phyloP scores from a whole-genome alignment of 192 early-diverging fungal species.

The Paraglomus occultum region DNA sequence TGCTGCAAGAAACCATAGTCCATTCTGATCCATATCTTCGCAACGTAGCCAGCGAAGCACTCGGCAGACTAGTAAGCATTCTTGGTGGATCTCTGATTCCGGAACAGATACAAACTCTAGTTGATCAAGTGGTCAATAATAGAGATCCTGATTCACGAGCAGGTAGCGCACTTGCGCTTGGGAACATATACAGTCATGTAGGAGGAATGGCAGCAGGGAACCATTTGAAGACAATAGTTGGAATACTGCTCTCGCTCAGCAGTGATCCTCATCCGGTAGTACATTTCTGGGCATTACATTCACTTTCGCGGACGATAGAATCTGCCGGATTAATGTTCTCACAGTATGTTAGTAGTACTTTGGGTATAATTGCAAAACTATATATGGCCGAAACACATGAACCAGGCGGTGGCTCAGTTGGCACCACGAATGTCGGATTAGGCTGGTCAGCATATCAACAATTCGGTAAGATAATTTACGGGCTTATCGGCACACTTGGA shows the following conservation, averaged over 20 bases:
- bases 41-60: slow-evolving; percentile 72
- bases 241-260: slow-evolving; percentile 85
- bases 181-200: slow-evolving; percentile 82
- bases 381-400: slow-evolving; percentile 88
- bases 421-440: slow-evolving; percentile 59
- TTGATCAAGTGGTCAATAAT: slow-evolving; percentile 85
- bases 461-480: slow-evolving; percentile 87
- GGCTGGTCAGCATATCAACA: slow-evolving; percentile 65
- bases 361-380: slow-evolving; percentile 85
- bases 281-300: slow-evolving; percentile 88
- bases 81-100: slow-evolving; percentile 66
- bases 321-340: slow-evolving; percentile 92
- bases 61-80: slow-evolving; percentile 76
- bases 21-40: slow-evolving; percentile 71
- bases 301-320: slow-evolving; percentile 80
- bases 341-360: slow-evolving; percentile 82
- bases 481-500: slow-evolving; percentile 84
- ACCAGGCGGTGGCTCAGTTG: slow-evolving; percentile 60
- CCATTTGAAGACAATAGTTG: slow-evolving; percentile 85
- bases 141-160: slow-evolving; percentile 93
- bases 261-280: slow-evolving; percentile 92
- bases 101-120: slow-evolving; percentile 69
- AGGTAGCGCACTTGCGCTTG: slow-evolving; percentile 88
- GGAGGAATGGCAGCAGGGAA: slow-evolving; percentile 84
- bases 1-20: slow-evolving; percentile 56